These are phyloP conservation scores for Helichrysum umbraculigerum DNA, from an alignment of 129 eudicot species.

Conservation along the genomic window DNA sequence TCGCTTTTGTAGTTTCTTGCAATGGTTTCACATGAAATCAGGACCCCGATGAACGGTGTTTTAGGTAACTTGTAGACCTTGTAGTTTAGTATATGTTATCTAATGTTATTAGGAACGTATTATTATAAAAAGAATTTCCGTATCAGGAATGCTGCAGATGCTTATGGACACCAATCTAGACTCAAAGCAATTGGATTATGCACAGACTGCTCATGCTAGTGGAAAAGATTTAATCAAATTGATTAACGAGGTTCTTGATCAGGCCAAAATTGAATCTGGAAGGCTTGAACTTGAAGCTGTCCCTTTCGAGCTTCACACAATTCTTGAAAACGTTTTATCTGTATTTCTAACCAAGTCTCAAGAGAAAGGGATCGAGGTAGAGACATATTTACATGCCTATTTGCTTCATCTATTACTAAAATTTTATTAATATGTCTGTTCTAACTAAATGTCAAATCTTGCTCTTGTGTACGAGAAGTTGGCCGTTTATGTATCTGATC, in stretches of 20 bases:
- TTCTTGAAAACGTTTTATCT: conserved; percentile 78
- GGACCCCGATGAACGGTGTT: conserved; percentile 98
- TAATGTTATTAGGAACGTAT: neutral
- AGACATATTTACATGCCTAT: neutral
- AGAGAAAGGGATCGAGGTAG: conserved; percentile 80
- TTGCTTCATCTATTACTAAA: neutral
- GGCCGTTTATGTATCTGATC: conserved; percentile 86
- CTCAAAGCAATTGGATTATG: conserved; percentile 70
- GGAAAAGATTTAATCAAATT: conserved; percentile 79
- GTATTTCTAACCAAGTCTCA: conserved; percentile 70
- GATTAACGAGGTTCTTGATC: conserved; percentile 88
- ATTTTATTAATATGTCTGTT: neutral
- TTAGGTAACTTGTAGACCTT: conserved; percentile 50
- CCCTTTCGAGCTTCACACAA: conserved; percentile 74
- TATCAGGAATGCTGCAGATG: conserved; percentile 92
- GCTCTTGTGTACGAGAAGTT: conserved; percentile 42
- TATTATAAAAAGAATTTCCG: neutral
- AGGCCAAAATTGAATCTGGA: conserved; percentile 95
- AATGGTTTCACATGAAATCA: conserved; percentile 92
- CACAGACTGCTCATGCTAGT: conserved; percentile 82
- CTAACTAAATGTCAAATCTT: conserved; percentile 10
- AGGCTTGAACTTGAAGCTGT: conserved; percentile 91
- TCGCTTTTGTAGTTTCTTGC: conserved; percentile 72
- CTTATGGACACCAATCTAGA: conserved; percentile 87
- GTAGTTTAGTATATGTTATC: neutral